Evolutionary conservation across 768 basidiomycete species (phyloP).

Genomic region (Lyophyllum decastes): DNA sequence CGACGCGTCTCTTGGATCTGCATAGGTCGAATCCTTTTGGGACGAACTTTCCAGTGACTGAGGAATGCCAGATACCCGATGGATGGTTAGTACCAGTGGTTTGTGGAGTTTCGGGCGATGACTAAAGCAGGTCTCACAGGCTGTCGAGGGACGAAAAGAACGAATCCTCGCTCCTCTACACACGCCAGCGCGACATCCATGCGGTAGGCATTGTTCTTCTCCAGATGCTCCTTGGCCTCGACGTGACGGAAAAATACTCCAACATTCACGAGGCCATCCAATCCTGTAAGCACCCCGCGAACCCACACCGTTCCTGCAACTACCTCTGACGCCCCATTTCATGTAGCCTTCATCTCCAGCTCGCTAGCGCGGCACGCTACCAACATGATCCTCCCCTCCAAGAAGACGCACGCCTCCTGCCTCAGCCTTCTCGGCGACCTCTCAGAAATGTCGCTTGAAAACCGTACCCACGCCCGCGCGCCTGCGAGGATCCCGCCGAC

Average conservation of each 20-base stretch:
- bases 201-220: conserved; percentile 75
- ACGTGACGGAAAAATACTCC: conserved; percentile 57
- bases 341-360: conserved; percentile 53
- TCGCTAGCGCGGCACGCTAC: conserved; percentile 51
- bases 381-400: conserved; percentile 61
- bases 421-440: conserved; percentile 59
- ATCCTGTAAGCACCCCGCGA: conserved; percentile 40
- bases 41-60: conserved; percentile 27
- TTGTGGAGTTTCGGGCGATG: background rate
- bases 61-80: conserved; percentile 50
- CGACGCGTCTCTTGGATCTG: conserved; percentile 73
- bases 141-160: conserved; percentile 77
- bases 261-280: conserved; percentile 61
- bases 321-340: background rate
- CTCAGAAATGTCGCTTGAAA: conserved; percentile 39
- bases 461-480: conserved; percentile 21
- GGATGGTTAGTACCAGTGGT: conserved; percentile 27
- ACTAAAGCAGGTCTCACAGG: conserved; percentile 38
- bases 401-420: conserved; percentile 60
- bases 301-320: no score
- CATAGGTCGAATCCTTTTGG: conserved; percentile 85
- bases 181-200: conserved; percentile 80
- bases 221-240: conserved; percentile 84
- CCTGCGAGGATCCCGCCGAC: conserved; percentile 28
- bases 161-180: conserved; percentile 73